These are phyloP conservation scores for Rhodotorula sp. DNA, from an alignment of 1,284 basidiomycete genomes.

Conservation along the genomic window DNA sequence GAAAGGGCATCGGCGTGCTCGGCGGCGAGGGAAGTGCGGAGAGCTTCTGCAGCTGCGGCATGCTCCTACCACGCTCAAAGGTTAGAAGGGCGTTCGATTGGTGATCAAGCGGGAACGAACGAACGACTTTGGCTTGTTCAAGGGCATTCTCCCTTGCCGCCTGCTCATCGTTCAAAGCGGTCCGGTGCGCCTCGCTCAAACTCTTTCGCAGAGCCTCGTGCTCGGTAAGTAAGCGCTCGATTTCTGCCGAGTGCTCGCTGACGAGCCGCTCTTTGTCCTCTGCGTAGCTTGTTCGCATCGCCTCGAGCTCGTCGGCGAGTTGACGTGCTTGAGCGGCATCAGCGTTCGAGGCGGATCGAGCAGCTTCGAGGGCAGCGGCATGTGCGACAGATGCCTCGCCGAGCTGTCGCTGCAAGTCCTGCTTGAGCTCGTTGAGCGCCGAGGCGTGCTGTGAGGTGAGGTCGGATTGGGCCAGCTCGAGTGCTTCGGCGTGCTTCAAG, in stretches of 20 bases:
- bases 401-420: not conserved
- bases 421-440: not conserved
- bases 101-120: not conserved
- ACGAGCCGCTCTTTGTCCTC: constrained; percentile 68
- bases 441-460: not conserved
- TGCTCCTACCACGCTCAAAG: not conserved
- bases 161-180: not conserved
- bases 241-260: constrained; percentile 53
- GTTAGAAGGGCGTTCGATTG: not conserved
- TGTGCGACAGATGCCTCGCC: not conserved
- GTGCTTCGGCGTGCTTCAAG: no score
- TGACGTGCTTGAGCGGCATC: no score
- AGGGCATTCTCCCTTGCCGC: not conserved
- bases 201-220: not conserved
- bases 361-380: not conserved
- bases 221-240: not conserved
- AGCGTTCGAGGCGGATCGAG: no score
- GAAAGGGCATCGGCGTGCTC: constrained; percentile 25
- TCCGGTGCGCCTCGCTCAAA: not conserved
- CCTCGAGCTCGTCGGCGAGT: not conserved
- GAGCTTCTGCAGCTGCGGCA: not conserved
- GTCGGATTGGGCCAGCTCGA: not conserved
- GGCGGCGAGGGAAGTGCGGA: not conserved
- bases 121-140: constrained; percentile 3
- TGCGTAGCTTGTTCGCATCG: constrained; percentile 30